Evolutionary conservation across 169 alveolate genomes (phyloP).

Genomic region (Perkinsus olseni): DNA sequence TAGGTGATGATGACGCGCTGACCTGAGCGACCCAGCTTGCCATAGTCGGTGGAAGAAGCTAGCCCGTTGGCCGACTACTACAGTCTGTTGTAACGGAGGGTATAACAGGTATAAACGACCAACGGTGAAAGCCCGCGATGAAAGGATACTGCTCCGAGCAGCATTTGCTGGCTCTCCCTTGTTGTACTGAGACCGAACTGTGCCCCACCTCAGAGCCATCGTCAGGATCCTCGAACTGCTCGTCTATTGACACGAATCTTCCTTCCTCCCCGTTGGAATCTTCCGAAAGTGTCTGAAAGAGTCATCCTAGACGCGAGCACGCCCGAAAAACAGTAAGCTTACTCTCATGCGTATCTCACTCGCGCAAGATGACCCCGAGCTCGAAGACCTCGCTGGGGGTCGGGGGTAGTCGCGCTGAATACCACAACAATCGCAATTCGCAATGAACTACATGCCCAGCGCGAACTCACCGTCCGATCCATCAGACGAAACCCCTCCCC

Average conservation of each 20-base stretch:
- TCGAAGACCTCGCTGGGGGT: background rate
- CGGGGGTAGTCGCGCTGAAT: background rate
- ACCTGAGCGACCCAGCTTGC: too few relatives aligned
- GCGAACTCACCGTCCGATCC: background rate
- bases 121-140: too few relatives aligned
- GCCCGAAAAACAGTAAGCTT: background rate
- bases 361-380: background rate
- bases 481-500: background rate
- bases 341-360: background rate
- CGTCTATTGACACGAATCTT: background rate
- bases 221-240: background rate
- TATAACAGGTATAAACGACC: too few relatives aligned
- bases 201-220: too few relatives aligned
- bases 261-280: background rate
- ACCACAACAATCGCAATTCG: background rate
- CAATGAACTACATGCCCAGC: too few relatives aligned
- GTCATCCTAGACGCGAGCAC: background rate
- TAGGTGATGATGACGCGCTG: background rate
- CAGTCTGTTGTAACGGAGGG: too few relatives aligned
- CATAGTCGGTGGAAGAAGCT: too few relatives aligned
- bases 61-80: too few relatives aligned
- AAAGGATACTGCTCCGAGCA: too few relatives aligned
- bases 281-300: background rate
- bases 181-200: too few relatives aligned
- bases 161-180: too few relatives aligned